Percentiles rank a stretch among this genome's conserved stretches.
These are phyloP conservation scores for Phytophthora rubi DNA, from an alignment of 352 stramenopile species.

Conservation along the genomic window DNA sequence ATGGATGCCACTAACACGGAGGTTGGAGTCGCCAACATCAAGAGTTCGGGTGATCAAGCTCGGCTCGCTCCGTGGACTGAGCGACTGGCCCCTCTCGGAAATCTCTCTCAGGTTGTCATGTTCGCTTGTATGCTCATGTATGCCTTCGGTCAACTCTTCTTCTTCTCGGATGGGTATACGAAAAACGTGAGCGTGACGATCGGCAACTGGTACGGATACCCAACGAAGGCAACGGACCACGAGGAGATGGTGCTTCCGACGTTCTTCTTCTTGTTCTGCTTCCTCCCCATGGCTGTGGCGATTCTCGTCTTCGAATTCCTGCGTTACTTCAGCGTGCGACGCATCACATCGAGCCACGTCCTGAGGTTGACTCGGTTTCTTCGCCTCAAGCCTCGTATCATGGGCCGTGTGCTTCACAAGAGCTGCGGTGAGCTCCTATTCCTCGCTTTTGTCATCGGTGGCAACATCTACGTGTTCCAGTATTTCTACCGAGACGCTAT, in stretches of 20 bases:
- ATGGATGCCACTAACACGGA: background rate
- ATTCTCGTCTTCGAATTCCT: constrained; percentile 50
- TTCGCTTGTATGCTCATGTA: constrained; percentile 31
- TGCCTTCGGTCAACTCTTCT: constrained; percentile 31
- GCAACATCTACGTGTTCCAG: constrained; percentile 41
- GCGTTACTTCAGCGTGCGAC: constrained; percentile 39
- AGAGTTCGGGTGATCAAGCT: constrained; percentile 1
- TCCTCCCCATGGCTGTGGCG: constrained; percentile 41
- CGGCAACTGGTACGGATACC: constrained; percentile 38
- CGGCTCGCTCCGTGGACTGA: constrained; percentile 1
- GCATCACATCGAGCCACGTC: constrained; percentile 31
- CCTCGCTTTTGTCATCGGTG: constrained; percentile 24
- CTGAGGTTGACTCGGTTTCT: constrained; percentile 36
- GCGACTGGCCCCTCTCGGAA: constrained; percentile 6
- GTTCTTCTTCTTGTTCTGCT: constrained; percentile 51
- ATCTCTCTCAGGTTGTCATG: constrained; percentile 30
- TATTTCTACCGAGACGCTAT: constrained; percentile 14
- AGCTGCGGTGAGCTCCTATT: constrained; percentile 41
- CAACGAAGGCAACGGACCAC: constrained; percentile 24
- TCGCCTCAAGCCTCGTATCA: constrained; percentile 43
- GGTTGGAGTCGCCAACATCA: background rate
- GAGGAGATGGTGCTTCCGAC: constrained; percentile 54
- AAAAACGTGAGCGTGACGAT: constrained; percentile 16
- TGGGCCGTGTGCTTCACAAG: constrained; percentile 44
- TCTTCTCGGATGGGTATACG: constrained; percentile 29